Conservation (phyloP, 2,329 filamentous ascomycete genomes). For the Trichoderma polysporum region DNA sequence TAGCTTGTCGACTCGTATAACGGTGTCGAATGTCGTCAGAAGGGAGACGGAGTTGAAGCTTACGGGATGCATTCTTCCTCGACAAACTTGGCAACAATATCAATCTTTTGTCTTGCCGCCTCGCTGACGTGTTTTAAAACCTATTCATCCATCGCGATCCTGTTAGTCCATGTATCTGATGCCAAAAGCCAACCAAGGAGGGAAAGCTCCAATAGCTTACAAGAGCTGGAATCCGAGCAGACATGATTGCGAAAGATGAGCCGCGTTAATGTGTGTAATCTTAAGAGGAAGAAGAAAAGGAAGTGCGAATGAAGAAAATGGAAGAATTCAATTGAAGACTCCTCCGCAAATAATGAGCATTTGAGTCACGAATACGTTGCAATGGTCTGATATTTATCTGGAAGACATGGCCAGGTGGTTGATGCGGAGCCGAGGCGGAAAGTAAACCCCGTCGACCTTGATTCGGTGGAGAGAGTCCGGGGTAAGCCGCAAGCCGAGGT, state of each 20-base stretch:
- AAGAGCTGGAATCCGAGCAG: slow-evolving; percentile 36
- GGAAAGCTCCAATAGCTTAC: slow-evolving; percentile 27
- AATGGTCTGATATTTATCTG: slow-evolving; percentile 15
- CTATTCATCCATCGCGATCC: slow-evolving; percentile 30
- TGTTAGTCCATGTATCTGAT: not conserved
- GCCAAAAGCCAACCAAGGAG: not conserved
- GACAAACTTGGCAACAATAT: slow-evolving; percentile 91
- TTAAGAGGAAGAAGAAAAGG: not conserved
- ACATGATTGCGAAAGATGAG: slow-evolving; percentile 28
- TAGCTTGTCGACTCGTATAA: slow-evolving; percentile 15
- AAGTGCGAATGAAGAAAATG: not conserved
- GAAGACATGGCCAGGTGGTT: not conserved
- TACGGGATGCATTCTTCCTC: slow-evolving; percentile 90
- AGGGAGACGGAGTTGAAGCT: slow-evolving; percentile 30
- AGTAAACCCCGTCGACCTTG: slow-evolving; percentile 7
- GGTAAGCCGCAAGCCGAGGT: slow-evolving; percentile 23
- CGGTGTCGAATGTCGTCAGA: not conserved
- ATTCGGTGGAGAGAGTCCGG: slow-evolving; percentile 18
- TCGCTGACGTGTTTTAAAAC: slow-evolving; percentile 69
- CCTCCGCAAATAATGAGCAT: not conserved
- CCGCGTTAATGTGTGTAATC: not conserved
- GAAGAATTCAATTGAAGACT: not conserved
- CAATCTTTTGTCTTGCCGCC: slow-evolving; percentile 77
- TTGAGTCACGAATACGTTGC: not conserved
- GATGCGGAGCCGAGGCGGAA: slow-evolving; percentile 18